Evolutionary conservation across 2,329 filamentous ascomycete genomes (phyloP).

Genomic region (Triangularia setosa): DNA sequence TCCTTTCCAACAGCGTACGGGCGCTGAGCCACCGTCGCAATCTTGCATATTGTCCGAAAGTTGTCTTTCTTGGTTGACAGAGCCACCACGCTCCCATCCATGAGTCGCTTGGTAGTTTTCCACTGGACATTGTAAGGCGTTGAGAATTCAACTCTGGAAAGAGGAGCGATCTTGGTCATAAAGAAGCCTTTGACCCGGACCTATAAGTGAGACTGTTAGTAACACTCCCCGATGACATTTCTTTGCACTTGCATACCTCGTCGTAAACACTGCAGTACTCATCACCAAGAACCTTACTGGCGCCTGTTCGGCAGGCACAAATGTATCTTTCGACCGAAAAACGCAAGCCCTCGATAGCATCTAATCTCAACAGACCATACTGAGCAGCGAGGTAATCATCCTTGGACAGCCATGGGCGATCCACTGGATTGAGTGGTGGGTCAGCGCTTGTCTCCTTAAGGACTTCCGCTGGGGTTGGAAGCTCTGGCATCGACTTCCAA

Average conservation of each 20-base stretch:
- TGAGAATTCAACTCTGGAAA: slow-evolving; percentile 68
- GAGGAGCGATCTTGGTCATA: slow-evolving; percentile 58
- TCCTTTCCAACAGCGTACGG: slow-evolving; percentile 58
- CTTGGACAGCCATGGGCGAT: slow-evolving; percentile 55
- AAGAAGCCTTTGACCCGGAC: slow-evolving; percentile 64
- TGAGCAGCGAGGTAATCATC: slow-evolving; percentile 67
- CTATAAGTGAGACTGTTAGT: slow-evolving; percentile 35
- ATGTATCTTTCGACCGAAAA: slow-evolving; percentile 60
- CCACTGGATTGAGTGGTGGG: slow-evolving; percentile 50
- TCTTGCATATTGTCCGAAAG: slow-evolving; percentile 62
- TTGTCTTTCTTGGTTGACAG: slow-evolving; percentile 52
- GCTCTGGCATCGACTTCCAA: slow-evolving; percentile 42
- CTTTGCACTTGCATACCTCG: slow-evolving; percentile 46
- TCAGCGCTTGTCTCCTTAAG: slow-evolving; percentile 32
- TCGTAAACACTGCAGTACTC: slow-evolving; percentile 63
- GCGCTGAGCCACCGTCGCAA: slow-evolving; percentile 70
- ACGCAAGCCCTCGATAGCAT: slow-evolving; percentile 66
- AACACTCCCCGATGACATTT: background rate
- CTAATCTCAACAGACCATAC: slow-evolving; percentile 72
- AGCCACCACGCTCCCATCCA: slow-evolving; percentile 50
- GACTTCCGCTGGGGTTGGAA: slow-evolving; percentile 54
- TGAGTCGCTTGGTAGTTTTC: slow-evolving; percentile 49
- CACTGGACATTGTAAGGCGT: slow-evolving; percentile 66
- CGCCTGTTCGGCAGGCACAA: background rate
- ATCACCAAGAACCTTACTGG: slow-evolving; percentile 49